Conservation (phyloP, 2,329 filamentous ascomycete species). For the Calonectria multiphialidica region DNA sequence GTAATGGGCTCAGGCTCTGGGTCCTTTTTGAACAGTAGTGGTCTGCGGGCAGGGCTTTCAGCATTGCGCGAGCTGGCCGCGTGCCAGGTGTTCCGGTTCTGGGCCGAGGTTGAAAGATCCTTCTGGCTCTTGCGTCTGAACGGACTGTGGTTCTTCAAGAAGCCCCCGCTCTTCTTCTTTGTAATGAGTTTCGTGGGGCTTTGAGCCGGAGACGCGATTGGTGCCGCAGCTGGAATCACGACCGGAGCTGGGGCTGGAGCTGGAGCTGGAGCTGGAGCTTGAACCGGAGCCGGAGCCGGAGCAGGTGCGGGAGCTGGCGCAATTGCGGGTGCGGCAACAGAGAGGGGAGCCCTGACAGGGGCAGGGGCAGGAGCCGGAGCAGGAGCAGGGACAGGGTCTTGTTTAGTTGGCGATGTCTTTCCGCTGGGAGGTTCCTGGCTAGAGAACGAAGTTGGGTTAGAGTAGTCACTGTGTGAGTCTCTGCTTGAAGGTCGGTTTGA, state of each 20-base stretch:
- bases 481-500: slow-evolving; percentile 83
- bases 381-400: slow-evolving; percentile 50
- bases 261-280: neutral
- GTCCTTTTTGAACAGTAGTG: slow-evolving; percentile 51
- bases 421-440: slow-evolving; percentile 84
- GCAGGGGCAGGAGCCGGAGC: slow-evolving; percentile 7
- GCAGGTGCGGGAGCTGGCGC: neutral
- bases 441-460: slow-evolving; percentile 88
- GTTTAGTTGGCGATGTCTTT: slow-evolving; percentile 81
- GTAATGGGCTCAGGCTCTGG: slow-evolving; percentile 52
- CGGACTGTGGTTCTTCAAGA: slow-evolving; percentile 93
- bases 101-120: slow-evolving; percentile 61
- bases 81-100: slow-evolving; percentile 72
- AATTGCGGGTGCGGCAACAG: neutral
- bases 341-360: neutral
- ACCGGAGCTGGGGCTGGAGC: too few relatives aligned
- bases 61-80: slow-evolving; percentile 47
- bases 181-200: slow-evolving; percentile 75
- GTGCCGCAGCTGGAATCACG: neutral
- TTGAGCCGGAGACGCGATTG: slow-evolving; percentile 51
- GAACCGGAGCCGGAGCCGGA: neutral
- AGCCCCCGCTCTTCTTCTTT: slow-evolving; percentile 83
- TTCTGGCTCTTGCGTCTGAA: slow-evolving; percentile 94
- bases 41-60: slow-evolving; percentile 50
- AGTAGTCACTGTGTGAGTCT: slow-evolving; percentile 92